phyloP scores from a whole-genome alignment of 768 basidiomycete species.

The Trametes cinnabarina region DNA sequence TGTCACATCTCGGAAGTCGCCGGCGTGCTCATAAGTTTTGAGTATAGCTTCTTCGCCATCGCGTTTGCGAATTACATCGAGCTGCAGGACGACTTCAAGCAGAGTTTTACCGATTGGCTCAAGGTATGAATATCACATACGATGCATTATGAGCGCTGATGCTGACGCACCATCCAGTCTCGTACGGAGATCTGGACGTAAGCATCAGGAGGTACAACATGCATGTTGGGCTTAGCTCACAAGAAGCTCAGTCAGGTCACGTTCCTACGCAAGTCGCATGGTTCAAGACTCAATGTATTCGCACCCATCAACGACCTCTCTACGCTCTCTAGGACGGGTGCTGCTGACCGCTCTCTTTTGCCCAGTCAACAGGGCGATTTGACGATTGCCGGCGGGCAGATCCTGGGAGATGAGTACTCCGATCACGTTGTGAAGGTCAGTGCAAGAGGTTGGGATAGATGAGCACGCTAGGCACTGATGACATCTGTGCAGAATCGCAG shows the following conservation, averaged over 20 bases:
- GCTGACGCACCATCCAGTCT: conserved; percentile 37
- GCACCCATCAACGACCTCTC: conserved; percentile 89
- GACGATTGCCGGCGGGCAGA: conserved; percentile 75
- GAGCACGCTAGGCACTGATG: no score
- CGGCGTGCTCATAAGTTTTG: no score
- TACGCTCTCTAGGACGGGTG: conserved; percentile 67
- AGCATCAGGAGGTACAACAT: conserved; percentile 28
- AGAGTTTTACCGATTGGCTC: conserved; percentile 85
- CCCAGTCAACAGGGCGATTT: conserved; percentile 73
- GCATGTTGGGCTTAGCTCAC: background rate
- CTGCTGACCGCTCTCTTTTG: conserved; percentile 53
- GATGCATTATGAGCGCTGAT: background rate
- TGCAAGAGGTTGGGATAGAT: background rate
- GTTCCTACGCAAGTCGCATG: conserved; percentile 78
- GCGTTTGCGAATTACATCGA: conserved; percentile 89
- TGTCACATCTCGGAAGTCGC: background rate
- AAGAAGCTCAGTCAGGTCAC: conserved; percentile 64
- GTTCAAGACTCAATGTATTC: conserved; percentile 85
- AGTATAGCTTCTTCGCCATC: conserved; percentile 93
- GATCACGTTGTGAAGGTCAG: conserved; percentile 87
- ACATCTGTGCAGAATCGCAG: conserved; percentile 63
- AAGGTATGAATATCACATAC: conserved; percentile 47
- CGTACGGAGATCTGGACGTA: conserved; percentile 94
- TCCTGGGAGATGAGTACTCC: conserved; percentile 94
- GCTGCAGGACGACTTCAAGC: conserved; percentile 54